A percentile compares a stretch with the other conserved stretches of the same genome.
Evolutionary conservation across 2,329 filamentous ascomycete genomes (phyloP).

Genomic region (Leptosphaerulina australis): DNA sequence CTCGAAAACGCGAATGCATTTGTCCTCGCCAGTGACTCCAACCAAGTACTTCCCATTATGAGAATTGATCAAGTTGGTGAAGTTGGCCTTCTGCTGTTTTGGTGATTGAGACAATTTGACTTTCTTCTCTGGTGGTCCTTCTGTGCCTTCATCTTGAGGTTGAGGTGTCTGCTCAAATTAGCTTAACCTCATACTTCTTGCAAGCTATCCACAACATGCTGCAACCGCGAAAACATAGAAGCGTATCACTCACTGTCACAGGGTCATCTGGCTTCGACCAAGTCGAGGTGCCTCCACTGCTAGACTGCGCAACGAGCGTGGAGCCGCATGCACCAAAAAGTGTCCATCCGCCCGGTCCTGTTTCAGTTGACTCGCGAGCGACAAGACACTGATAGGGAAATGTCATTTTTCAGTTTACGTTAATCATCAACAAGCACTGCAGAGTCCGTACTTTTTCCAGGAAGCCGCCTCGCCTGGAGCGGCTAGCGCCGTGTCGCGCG

Average conservation of each 20-base stretch:
- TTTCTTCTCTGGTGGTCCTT: conserved; percentile 50
- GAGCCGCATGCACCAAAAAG: conserved; percentile 77
- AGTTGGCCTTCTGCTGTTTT: conserved; percentile 58
- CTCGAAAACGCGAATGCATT: conserved; percentile 82
- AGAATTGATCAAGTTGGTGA: conserved; percentile 72
- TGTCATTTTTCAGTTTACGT: conserved; percentile 28
- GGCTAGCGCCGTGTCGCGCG: conserved; percentile 24
- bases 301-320: conserved; percentile 63
- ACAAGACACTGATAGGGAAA: conserved; percentile 52
- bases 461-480: conserved; percentile 16
- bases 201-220: neutral
- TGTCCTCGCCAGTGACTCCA: conserved; percentile 87
- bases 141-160: conserved; percentile 28
- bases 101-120: conserved; percentile 47
- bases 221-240: neutral
- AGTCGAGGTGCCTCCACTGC: conserved; percentile 37
- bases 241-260: conserved; percentile 30
- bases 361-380: conserved; percentile 23
- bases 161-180: conserved; percentile 27
- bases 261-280: conserved; percentile 35
- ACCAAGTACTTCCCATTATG: conserved; percentile 71
- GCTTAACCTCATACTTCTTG: conserved; percentile 1
- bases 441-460: conserved; percentile 13
- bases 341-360: conserved; percentile 48
- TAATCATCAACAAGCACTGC: conserved; percentile 6